These are phyloP conservation scores for Sonneratia alba DNA, from an alignment of 345 rosid genomes.

Conservation along the genomic window DNA sequence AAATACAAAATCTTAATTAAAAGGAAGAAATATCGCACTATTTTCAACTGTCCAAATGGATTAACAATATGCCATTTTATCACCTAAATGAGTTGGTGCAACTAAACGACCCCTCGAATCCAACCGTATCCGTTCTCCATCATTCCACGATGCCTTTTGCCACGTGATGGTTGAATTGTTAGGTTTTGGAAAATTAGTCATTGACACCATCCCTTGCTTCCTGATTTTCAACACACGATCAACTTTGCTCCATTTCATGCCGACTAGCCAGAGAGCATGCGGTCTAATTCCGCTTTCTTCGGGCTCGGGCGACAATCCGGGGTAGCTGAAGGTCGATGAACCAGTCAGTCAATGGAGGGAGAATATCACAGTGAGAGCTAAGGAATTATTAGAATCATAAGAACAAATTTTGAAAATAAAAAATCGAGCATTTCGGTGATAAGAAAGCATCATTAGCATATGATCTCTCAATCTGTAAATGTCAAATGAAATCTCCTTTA, in stretches of 20 bases:
- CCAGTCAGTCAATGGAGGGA: no score
- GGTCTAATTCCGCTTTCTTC: background rate
- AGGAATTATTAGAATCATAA: no score
- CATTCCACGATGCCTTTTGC: conserved; percentile 12
- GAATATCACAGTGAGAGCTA: no score
- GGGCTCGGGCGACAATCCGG: background rate
- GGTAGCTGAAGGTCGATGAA: no score
- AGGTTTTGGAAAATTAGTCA: background rate
- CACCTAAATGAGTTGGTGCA: conserved; percentile 8
- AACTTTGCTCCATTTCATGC: conserved; percentile 1
- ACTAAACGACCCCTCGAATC: conserved; percentile 27
- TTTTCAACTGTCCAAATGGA: no score
- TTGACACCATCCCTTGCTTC: conserved; percentile 4
- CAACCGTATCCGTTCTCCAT: conserved; percentile 22
- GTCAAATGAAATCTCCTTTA: background rate
- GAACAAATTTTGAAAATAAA: no score
- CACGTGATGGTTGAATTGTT: no score
- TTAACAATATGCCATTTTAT: background rate
- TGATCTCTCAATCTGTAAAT: background rate
- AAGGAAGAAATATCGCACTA: no score
- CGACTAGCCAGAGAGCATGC: background rate
- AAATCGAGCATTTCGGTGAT: no score
- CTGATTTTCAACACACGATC: conserved; percentile 13
- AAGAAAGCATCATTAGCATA: background rate
- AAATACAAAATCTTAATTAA: no score